Evolutionary conservation across 768 basidiomycete genomes (phyloP), one percentile per base, ranked within the genome.

Genomic region (Pleurotus salmoneostramineus): DNA sequence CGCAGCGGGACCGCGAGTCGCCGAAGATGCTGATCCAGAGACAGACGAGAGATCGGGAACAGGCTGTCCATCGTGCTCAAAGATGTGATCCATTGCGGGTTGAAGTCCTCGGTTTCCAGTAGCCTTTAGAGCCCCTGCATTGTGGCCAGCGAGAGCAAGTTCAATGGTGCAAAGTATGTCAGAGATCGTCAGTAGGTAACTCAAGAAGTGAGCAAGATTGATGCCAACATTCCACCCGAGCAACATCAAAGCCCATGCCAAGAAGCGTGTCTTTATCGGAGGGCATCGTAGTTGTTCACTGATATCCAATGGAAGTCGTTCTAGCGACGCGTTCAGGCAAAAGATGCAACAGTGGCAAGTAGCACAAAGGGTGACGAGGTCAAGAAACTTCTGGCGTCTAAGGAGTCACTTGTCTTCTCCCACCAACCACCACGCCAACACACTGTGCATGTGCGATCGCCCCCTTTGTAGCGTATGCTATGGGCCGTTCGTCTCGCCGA

Each of bases 61-160:
- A 1, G 87, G 77, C 58, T 93, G 77, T 4, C 83, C 83, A 52
- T 91, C 87, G 66, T 98, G 82, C 70, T 87, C 89, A 37, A 97
- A 73, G 37, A 97, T 75, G 70, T 91, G 88, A 65, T 97, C 95
- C 89, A 95, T 91, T 17, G 90, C 91, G 5, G 88, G 89, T 68
- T 97, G 95, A 0, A 98, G 76, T 3, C 95, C 96, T 32, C 89
- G 82, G 63, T 85, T 85, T 36, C 78, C 81, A 6, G 94, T 97
- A 4, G 91, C 91, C 63, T 87, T 88, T 58, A 96, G 71, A 3
- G 95, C 95, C 95, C 94, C 94, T 96, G 64, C 50, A 61, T 45
- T 10, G 36, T 48, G n/a, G 34, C 27, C 44, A 42, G 42, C 45
- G 46, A 15, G 47, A 56, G 40, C 6, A 37, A 10, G 31, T 50